phyloP scores from a whole-genome alignment of 169 alveolate genomes.

The Plasmodium inui region DNA sequence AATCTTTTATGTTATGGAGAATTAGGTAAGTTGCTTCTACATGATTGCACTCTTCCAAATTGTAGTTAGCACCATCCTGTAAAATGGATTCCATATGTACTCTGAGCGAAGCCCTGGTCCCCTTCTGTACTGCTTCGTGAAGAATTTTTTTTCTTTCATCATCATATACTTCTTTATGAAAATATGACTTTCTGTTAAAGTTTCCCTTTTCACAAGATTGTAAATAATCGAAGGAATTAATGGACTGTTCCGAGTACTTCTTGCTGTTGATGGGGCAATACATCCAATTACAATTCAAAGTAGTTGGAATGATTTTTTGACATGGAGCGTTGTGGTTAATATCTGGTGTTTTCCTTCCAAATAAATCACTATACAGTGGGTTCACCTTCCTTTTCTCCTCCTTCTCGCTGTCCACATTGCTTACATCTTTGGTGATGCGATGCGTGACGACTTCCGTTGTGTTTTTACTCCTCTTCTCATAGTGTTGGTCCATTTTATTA shows the following conservation, averaged over 20 bases:
- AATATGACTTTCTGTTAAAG: conserved; percentile 55
- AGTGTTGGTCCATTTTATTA: background rate
- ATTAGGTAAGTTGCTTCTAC: conserved; percentile 16
- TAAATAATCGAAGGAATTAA: conserved; percentile 16
- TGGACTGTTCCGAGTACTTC: conserved; percentile 16
- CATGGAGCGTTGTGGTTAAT: conserved; percentile 16
- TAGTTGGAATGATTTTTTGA: conserved; percentile 65
- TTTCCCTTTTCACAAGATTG: conserved; percentile 22
- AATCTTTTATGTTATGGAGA: conserved; percentile 48
- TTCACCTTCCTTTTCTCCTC: conserved; percentile 55
- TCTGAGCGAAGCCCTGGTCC: conserved; percentile 31
- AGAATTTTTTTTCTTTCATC: conserved; percentile 9
- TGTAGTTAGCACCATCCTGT: conserved; percentile 22
- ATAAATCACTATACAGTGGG: conserved; percentile 70
- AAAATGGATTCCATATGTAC: conserved; percentile 44
- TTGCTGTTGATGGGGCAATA: conserved; percentile 24
- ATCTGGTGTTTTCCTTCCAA: conserved; percentile 75
- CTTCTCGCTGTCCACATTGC: conserved; percentile 17
- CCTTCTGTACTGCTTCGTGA: conserved; percentile 64
- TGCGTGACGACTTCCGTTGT: background rate
- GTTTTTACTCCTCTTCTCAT: background rate
- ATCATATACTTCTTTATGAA: conserved; percentile 64
- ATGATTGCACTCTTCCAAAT: conserved; percentile 16
- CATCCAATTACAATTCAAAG: conserved; percentile 64
- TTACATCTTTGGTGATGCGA: background rate